Base-by-base conservation (phyloP, 2,329 filamentous ascomycete species). In the Aureobasidium sp. region DNA sequence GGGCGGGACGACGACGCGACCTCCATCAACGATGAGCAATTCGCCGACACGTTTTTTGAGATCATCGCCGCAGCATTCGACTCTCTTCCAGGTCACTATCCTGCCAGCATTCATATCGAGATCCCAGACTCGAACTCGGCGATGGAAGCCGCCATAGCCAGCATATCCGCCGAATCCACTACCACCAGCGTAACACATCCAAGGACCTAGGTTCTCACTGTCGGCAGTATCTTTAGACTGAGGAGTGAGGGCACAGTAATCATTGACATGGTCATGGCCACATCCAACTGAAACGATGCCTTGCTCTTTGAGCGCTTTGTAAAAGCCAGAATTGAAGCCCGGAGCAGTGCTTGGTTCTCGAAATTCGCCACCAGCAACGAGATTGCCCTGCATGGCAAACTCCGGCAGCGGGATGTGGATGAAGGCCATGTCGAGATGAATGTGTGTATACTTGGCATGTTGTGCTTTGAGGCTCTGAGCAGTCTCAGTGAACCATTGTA, bases 161-260 rank as follows among this genome's bases (percentile, higher is more conserved):
- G 89, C 94, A 72, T 99, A 99, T 0, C 94, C 94, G 61, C 94
- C 94, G 69, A 99, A 96, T 1, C 94, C 94, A 32, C 87, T 85
- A 29, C 89, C 94, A 36, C 94, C 94, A 9, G 87, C 93, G 74
- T 97, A 97, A 79, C 94, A 99, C 92, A 99, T 96, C 94, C 94
- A 99, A 2, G 97, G 72, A 5, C 72, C 72, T 1, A 70, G 61
- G 9, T 59, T 50, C 3, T 78, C 74, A 1, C 82, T 86, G 9
- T 71, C 68, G 53, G 72, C 73, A 32, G 57, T 27, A 26, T 47
- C 56, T 9, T 44, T 51, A 12, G 61, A 36, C 17, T 59, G 47
- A 8, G 69, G 69, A 36, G 74, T 72, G 1, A 97, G 81, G 66
- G 89, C 87, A 74, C 94, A 99, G 74, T 97, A 97, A 71, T 99